Percentiles rank a stretch among this genome's conserved stretches.
Conservation (phyloP, 306 rosid species). For the Rubus parviflorus region DNA sequence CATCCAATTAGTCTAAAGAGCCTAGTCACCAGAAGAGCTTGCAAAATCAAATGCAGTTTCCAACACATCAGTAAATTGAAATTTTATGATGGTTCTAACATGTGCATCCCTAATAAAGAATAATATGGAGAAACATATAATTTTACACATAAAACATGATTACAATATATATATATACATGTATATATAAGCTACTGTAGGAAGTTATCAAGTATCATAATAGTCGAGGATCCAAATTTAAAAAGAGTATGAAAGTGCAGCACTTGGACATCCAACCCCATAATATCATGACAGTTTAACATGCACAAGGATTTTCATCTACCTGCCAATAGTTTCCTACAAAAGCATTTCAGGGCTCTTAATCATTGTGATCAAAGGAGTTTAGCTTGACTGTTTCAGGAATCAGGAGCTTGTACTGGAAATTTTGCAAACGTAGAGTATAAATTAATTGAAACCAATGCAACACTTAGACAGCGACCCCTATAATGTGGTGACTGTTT, state of each 20-base stretch:
- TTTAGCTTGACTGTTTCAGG: background rate
- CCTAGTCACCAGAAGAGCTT: background rate
- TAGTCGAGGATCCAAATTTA: background rate
- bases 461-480: background rate
- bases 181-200: background rate
- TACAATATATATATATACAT: background rate
- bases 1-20: background rate
- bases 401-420: constrained; percentile 2
- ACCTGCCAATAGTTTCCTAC: too few relatives aligned
- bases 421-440: background rate
- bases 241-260: background rate
- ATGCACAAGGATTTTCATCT: too few relatives aligned
- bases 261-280: background rate
- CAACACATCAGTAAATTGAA: background rate
- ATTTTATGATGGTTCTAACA: background rate
- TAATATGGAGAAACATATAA: constrained; percentile 1
- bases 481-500: background rate
- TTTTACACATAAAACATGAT: background rate
- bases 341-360: too few relatives aligned
- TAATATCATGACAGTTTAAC: too few relatives aligned
- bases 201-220: background rate
- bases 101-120: background rate
- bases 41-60: background rate
- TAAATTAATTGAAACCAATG: background rate
- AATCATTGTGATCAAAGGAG: background rate